phyloP scores from a whole-genome alignment of 257 asterid species.

The Anisodus tanguticus region DNA sequence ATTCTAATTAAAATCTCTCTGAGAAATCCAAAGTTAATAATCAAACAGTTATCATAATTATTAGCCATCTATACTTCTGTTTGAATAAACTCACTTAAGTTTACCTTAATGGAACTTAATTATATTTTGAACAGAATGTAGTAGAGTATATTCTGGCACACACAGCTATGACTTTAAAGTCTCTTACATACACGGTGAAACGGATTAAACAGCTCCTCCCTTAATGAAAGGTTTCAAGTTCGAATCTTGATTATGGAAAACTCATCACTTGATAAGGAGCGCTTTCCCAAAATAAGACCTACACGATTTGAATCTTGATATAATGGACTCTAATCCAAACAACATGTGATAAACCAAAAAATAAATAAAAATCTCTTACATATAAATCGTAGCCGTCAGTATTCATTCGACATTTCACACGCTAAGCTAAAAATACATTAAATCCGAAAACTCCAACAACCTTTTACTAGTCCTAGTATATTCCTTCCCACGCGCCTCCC shows the following conservation, averaged over 20 bases:
- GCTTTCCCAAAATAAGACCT: too few species aligned
- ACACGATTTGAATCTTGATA: too few species aligned
- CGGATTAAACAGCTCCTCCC: too few species aligned
- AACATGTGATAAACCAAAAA: too few species aligned
- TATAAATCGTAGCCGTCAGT: neutral
- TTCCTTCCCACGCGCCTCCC: neutral
- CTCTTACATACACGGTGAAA: neutral
- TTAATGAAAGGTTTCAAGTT: too few species aligned
- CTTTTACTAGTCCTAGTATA: neutral
- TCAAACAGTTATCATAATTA: neutral
- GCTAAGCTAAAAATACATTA: neutral
- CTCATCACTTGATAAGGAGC: too few species aligned
- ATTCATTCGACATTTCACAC: neutral
- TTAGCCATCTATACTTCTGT: neutral
- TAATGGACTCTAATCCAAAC: too few species aligned
- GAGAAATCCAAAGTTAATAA: neutral
- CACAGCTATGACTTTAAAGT: neutral
- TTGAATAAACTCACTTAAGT: neutral
- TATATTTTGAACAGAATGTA: neutral
- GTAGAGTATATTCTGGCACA: neutral
- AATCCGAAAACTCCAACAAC: constrained; percentile 23
- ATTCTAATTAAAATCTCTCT: too few species aligned
- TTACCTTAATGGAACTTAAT: neutral
- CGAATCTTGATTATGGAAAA: too few species aligned
- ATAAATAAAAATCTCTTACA: too few species aligned